These are phyloP conservation scores for Magnaporthiopsis poae DNA, from an alignment of 2,329 filamentous ascomycete genomes.

Conservation along the genomic window DNA sequence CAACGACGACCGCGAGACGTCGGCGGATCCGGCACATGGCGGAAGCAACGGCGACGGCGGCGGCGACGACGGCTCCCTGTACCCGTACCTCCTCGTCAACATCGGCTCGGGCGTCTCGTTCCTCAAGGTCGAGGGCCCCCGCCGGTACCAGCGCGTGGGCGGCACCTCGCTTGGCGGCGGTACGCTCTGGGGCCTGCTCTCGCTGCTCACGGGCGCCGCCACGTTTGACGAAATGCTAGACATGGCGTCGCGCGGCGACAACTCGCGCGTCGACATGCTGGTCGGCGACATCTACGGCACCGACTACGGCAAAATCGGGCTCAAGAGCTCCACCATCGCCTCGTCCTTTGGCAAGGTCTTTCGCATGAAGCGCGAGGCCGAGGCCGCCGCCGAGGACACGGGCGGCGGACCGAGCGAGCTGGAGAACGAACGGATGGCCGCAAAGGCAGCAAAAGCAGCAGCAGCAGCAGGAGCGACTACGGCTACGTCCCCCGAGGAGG, in stretches of 20 bases:
- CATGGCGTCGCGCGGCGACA: conserved; percentile 84
- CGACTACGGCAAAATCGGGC: conserved; percentile 88
- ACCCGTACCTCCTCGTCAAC: conserved; percentile 95
- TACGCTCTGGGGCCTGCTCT: conserved; percentile 93
- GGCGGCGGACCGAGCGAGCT: conserved; percentile 22
- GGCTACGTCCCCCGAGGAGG: conserved; percentile 1
- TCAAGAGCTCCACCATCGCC: conserved; percentile 91
- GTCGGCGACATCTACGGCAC: conserved; percentile 97
- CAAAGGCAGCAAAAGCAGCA: not conserved
- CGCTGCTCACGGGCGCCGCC: conserved; percentile 79
- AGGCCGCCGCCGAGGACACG: conserved; percentile 65
- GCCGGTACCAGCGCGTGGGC: conserved; percentile 79
- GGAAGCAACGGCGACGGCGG: conserved; percentile 24
- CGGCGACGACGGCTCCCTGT: conserved; percentile 51
- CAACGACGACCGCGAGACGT: not conserved
- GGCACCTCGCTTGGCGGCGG: conserved; percentile 91
- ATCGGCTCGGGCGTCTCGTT: conserved; percentile 95
- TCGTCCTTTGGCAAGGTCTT: conserved; percentile 96
- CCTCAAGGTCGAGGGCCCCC: conserved; percentile 87
- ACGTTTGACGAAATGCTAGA: conserved; percentile 97
- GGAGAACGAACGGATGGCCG: not conserved
- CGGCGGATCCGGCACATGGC: not conserved
- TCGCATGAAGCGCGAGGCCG: conserved; percentile 77
- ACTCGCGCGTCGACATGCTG: conserved; percentile 86
- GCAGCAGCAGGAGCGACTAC: not conserved